These are phyloP conservation scores for Pseudofabraea citricarpa DNA, from an alignment of 2,329 filamentous ascomycete genomes.

Conservation along the genomic window DNA sequence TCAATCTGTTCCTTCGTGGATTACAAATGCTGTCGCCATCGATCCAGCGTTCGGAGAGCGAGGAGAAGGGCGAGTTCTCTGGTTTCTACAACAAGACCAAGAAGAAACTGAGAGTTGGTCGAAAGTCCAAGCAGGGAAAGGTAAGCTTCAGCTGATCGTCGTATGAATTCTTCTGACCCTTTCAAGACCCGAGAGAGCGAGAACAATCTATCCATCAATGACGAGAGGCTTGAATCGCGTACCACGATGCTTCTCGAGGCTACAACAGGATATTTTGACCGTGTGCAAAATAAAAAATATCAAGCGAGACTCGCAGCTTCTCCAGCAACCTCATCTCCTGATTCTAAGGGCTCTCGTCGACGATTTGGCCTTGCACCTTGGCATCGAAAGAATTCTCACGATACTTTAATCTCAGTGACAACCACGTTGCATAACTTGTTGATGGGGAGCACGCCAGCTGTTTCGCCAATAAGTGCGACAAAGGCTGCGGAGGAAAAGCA, in stretches of 20 bases:
- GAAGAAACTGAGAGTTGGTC: not conserved
- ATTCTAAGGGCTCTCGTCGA: slow-evolving; percentile 10
- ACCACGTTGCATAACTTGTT: slow-evolving; percentile 25
- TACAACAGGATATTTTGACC: slow-evolving; percentile 15
- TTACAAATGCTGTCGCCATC: not conserved
- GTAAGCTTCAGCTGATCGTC: no score
- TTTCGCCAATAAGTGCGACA: slow-evolving; percentile 20
- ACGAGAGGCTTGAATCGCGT: slow-evolving; percentile 11
- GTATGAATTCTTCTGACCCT: no score
- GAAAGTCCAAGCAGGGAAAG: not conserved
- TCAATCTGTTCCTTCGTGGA: not conserved
- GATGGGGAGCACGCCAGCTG: slow-evolving; percentile 22
- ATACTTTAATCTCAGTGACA: slow-evolving; percentile 21
- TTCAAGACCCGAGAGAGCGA: not conserved
- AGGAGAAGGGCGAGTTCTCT: not conserved
- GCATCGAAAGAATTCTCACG: slow-evolving; percentile 23
- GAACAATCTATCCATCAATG: no score
- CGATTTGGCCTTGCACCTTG: slow-evolving; percentile 26
- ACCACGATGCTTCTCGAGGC: slow-evolving; percentile 22
- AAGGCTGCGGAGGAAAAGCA: slow-evolving; percentile 12
- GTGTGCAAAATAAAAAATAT: slow-evolving; percentile 4
- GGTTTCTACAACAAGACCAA: not conserved
- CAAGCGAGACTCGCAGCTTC: slow-evolving; percentile 2
- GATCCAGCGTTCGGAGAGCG: not conserved
- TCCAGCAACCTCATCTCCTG: slow-evolving; percentile 1